Evolutionary conservation across 768 basidiomycete species (phyloP).

Genomic region (Pleurotus platypus): DNA sequence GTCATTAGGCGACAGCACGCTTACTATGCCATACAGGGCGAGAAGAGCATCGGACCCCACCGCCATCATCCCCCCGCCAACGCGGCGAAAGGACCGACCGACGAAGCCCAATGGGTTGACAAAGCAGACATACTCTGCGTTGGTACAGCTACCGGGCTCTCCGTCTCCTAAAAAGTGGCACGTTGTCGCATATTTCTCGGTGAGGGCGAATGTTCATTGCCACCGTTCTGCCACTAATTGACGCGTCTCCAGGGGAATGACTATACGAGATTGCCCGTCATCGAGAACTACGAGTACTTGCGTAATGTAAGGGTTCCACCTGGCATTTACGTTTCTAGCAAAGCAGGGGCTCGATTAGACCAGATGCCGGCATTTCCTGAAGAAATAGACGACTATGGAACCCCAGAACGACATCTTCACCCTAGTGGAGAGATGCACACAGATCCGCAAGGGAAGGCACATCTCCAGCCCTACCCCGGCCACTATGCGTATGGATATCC

Average conservation of each 20-base stretch:
- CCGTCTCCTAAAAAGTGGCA: conserved; percentile 53
- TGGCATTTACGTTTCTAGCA: conserved; percentile 72
- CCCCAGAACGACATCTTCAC: conserved; percentile 24
- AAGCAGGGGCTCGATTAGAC: conserved; percentile 41
- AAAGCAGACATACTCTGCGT: conserved; percentile 63
- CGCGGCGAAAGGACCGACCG: conserved; percentile 54
- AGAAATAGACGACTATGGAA: conserved; percentile 33
- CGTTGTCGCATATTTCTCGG: conserved; percentile 77
- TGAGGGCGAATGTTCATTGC: conserved; percentile 26
- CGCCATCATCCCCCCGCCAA: conserved; percentile 37
- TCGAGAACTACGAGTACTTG: conserved; percentile 74
- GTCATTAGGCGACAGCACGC: not conserved
- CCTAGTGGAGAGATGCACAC: not conserved
- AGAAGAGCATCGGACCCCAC: conserved; percentile 42
- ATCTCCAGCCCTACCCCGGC: not conserved
- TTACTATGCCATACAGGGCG: conserved; percentile 28
- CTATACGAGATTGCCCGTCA: conserved; percentile 64
- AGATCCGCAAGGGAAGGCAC: conserved; percentile 4
- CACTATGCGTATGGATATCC: conserved; percentile 1
- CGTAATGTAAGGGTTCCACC: conserved; percentile 63
- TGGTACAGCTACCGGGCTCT: conserved; percentile 44
- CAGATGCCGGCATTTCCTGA: conserved; percentile 43
- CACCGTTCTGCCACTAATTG: not conserved
- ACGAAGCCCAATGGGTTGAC: conserved; percentile 58
- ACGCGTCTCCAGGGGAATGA: conserved; percentile 51